These are phyloP conservation scores for Tulasnella sp. DNA, from an alignment of 768 basidiomycete genomes.

Conservation along the genomic window DNA sequence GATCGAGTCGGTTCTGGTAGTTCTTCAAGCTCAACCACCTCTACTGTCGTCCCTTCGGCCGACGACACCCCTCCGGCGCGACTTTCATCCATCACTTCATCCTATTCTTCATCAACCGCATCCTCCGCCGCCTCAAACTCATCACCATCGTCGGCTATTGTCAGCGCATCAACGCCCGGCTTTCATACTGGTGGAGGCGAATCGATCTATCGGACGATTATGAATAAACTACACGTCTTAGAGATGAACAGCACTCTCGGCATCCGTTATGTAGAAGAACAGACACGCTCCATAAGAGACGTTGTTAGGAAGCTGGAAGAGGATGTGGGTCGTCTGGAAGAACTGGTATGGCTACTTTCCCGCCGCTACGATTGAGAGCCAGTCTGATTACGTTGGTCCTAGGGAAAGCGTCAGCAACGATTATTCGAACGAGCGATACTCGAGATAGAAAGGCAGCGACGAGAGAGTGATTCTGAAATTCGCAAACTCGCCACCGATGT, in stretches of 20 bases:
- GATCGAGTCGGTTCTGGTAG: background rate
- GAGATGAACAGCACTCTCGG: conserved; percentile 85
- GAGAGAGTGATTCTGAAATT: conserved; percentile 62
- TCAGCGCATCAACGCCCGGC: conserved; percentile 21
- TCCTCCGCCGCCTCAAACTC: background rate
- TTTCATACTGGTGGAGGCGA: conserved; percentile 44
- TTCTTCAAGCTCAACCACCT: background rate
- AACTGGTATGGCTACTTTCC: conserved; percentile 47
- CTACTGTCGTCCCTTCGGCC: background rate
- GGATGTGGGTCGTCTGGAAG: conserved; percentile 70
- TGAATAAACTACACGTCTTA: conserved; percentile 79
- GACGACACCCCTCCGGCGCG: background rate
- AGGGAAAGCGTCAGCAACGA: conserved; percentile 67
- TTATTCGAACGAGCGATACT: conserved; percentile 53
- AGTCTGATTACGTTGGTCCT: background rate
- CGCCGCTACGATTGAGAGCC: background rate
- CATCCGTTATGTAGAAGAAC: conserved; percentile 81
- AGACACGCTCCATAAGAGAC: conserved; percentile 65
- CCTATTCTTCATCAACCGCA: conserved; percentile 1
- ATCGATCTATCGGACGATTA: conserved; percentile 92
- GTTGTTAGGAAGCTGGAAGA: conserved; percentile 66
- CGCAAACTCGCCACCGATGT: conserved; percentile 59
- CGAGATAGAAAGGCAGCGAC: conserved; percentile 63
- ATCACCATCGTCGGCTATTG: conserved; percentile 16
- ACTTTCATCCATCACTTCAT: background rate